Evolutionary conservation across 1,284 basidiomycete species (phyloP), one percentile per base, ranked within the genome.

Genomic region (Schizopora paradoxa): DNA sequence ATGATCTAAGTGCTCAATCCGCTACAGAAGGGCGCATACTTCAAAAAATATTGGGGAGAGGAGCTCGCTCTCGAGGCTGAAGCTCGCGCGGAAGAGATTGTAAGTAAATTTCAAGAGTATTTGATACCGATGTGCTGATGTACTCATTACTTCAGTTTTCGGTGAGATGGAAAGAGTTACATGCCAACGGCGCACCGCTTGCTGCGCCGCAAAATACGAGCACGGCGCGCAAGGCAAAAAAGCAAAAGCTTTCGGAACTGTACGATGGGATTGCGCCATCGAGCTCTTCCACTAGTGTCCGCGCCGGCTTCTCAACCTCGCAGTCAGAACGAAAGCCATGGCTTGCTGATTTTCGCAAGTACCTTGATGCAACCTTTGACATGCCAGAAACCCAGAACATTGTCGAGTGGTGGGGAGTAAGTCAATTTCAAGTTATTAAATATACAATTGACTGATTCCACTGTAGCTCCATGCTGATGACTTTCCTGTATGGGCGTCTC

Each of bases 401-500:
- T 8, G 28, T 31, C 10, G 10, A 14, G 14, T 31, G 28, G 28
- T 31, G 28, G 28, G 28, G 28, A 31, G 28, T 31, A 31, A 8
- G 28, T 31, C 8, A n/a, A n/a, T n/a, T 14, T 31, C 28, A 31
- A 31, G 8, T 31, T 10, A 31, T 14, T 31, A 10, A 10, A 14
- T 31, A 10, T 14, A 10, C 28, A 8, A 31, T 8, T 31, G n/a
- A n/a, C n/a, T n/a, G n/a, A n/a, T n/a, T n/a, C n/a, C n/a, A n/a
- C n/a, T n/a, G 2, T 28, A 55, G 54, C 11, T 47, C n/a, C 51
- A 55, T 48, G 35, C 46, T 10, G 5, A 41, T 31, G 32, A 43
- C 5, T 54, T 44, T 26, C 54, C 54, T 5, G 42, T 43, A 22
- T 55, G 54, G 54, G 52, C 44, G 16, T 51, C 52, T 7, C 48